A percentile compares a stretch with the other conserved stretches of the same genome.
These are phyloP conservation scores for Fraxinus dipetala DNA, from an alignment of 305 asterid species.

Conservation along the genomic window DNA sequence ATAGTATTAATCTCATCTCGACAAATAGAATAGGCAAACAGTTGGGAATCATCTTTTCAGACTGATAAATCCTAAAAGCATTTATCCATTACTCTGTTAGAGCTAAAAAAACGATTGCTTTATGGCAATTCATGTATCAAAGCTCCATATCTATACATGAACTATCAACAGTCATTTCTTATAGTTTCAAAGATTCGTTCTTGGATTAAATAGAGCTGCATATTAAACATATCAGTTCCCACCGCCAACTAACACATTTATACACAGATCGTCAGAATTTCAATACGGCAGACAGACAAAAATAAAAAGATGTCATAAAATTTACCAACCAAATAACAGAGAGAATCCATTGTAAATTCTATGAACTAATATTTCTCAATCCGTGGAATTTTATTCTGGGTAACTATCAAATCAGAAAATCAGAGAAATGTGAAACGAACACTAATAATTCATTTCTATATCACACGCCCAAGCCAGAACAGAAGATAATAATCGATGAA, in stretches of 20 bases:
- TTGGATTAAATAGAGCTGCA: background rate
- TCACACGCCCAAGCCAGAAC: background rate
- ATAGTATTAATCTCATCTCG: background rate
- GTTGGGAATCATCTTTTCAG: background rate
- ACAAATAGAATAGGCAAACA: background rate
- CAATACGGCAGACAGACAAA: background rate
- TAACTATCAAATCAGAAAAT: background rate
- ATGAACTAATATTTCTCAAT: background rate
- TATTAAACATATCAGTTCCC: background rate
- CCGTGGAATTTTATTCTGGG: background rate
- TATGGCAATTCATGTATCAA: background rate
- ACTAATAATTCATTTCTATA: background rate
- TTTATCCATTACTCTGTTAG: background rate
- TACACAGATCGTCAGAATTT: constrained; percentile 8
- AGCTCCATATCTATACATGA: background rate
- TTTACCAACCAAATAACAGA: background rate
- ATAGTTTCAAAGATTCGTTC: background rate
- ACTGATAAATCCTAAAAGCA: background rate
- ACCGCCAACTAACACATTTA: background rate
- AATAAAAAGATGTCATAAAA: background rate
- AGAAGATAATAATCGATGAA: background rate
- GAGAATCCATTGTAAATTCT: background rate
- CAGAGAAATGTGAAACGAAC: background rate
- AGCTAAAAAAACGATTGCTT: background rate
- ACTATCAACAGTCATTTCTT: background rate